A percentile compares a stretch with the other conserved stretches of the same genome.
These are phyloP conservation scores for Barbarea vulgaris DNA, from an alignment of 345 rosid genomes.

Conservation along the genomic window DNA sequence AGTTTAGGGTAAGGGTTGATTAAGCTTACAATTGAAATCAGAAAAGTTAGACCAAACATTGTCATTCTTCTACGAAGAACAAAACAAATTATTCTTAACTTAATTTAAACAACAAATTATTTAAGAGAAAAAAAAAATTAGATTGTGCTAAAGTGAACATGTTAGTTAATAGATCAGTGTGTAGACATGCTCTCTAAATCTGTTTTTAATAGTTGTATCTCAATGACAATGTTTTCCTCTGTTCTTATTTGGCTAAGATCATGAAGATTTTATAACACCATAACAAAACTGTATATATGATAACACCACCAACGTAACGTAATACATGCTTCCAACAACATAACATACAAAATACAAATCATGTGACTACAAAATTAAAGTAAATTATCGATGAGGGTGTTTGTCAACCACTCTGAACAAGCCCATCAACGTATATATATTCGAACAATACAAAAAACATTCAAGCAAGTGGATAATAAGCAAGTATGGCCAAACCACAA, in stretches of 20 bases:
- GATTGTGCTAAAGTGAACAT: no score
- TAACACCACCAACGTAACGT: background rate
- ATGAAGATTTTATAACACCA: no score
- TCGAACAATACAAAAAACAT: background rate
- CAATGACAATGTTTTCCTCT: background rate
- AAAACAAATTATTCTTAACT: no score
- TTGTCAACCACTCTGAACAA: background rate
- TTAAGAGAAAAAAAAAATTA: no score
- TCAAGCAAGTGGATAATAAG: conserved; percentile 48
- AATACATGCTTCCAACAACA: background rate
- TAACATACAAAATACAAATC: background rate
- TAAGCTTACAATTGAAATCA: no score
- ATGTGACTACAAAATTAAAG: background rate
- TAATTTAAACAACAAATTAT: no score
- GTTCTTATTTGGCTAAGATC: background rate
- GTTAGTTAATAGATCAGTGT: no score
- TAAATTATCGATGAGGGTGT: background rate
- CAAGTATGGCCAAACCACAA: conserved; percentile 49
- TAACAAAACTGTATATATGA: background rate
- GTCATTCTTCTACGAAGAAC: no score
- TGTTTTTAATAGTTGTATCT: no score
- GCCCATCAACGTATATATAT: background rate
- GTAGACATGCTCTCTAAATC: no score
- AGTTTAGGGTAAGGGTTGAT: background rate
- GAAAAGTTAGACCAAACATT: background rate